Evolutionary conservation across 139 green algal species (phyloP), one percentile per base, ranked within the genome.

Genomic region (Edaphochlamys debaryana): DNA sequence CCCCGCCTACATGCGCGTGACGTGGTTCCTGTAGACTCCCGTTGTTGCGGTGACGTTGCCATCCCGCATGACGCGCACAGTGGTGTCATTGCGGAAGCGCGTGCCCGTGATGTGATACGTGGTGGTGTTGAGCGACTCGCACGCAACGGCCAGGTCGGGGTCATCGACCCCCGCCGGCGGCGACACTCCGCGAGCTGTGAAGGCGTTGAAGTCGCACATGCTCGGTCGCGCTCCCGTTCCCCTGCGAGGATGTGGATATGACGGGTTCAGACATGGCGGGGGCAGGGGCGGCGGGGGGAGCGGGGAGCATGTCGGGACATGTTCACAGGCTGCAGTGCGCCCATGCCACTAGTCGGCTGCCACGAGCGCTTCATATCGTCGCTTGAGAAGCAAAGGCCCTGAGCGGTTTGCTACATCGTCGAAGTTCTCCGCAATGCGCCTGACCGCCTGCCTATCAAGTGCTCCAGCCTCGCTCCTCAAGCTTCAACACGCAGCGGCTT

Each of bases 151-250:
- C 3, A 82, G 63, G 42, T 72, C 32, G 20, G 63, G 42, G 41
- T 73, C 42, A 8, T 48, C n/a, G 7, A 41, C 42, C 20, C 63
- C 62, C n/a, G 2, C 22, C 0, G 75, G 75, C 3, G 76, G 76
- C 38, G 42, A 29, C 11, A 9, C 20, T 0, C 63, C 63, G 2
- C 76, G 76, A 1, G 76, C 63, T 8, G 19, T 37, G 42, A 50
- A 82, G n/a, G 25, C 76, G 34, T 82, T 82, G 63, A 82, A 82
- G 50, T 82, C 76, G 45, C 76, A 82, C 9, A 82, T 63, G 76
- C 76, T 82, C 11, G 62, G 76, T 13, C 76, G 62, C 30, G 40
- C 23, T 1, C 6, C 15, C 0, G 56, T 40, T 5, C 73, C 73
- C 73, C 73, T 80, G 73, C 71, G 37, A 5, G 68, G 29, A 76